Evolutionary conservation across 1,139 yeast species (phyloP).

Genomic region (Yamadazyma membranifaciens): DNA sequence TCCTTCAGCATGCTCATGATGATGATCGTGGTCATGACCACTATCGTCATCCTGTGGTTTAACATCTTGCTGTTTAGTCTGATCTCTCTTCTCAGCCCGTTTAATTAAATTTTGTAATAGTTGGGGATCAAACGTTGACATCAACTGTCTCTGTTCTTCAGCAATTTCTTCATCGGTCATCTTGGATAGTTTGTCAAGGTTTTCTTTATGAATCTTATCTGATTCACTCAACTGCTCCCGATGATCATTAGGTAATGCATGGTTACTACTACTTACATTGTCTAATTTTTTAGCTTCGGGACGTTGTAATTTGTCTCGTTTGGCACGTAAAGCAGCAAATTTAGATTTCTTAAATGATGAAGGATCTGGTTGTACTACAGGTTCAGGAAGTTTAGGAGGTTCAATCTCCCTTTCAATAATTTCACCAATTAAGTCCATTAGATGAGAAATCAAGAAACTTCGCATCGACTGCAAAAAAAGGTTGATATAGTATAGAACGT

Average conservation of each 20-base stretch:
- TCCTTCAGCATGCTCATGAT: slow-evolving; percentile 26
- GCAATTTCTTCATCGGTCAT: slow-evolving; percentile 71
- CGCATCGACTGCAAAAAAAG: neutral
- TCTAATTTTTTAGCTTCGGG: slow-evolving; percentile 18
- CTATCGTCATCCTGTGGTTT: slow-evolving; percentile 5
- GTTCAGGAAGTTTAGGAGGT: slow-evolving; percentile 32
- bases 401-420: slow-evolving; percentile 65
- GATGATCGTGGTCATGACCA: slow-evolving; percentile 11
- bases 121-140: slow-evolving; percentile 66
- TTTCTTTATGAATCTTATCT: slow-evolving; percentile 75
- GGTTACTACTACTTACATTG: no score
- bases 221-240: slow-evolving; percentile 42
- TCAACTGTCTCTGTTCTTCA: slow-evolving; percentile 63
- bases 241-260: neutral
- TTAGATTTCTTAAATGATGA: slow-evolving; percentile 37
- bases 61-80: slow-evolving; percentile 14
- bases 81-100: slow-evolving; percentile 33
- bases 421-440: slow-evolving; percentile 73
- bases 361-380: slow-evolving; percentile 28
- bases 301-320: slow-evolving; percentile 14
- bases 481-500: neutral
- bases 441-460: neutral
- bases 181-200: slow-evolving; percentile 55
- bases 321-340: slow-evolving; percentile 8
- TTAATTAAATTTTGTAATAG: slow-evolving; percentile 56